A percentile compares a stretch with the other conserved stretches of the same genome.
These are phyloP conservation scores for Xylariaceae sp. DNA, from an alignment of 2,329 filamentous ascomycete species.

Conservation along the genomic window DNA sequence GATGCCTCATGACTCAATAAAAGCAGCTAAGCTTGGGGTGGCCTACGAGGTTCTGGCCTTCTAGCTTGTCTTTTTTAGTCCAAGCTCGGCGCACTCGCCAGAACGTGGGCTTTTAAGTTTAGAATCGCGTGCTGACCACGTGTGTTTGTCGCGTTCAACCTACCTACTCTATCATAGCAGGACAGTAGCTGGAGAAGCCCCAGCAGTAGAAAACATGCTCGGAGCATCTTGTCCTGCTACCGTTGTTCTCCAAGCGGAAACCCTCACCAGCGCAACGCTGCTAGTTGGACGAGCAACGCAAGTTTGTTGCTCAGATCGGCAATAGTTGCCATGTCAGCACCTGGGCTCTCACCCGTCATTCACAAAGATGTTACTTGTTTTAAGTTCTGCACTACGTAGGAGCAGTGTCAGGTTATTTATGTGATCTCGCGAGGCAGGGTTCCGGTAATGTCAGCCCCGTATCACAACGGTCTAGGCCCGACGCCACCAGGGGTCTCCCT, in stretches of 20 bases:
- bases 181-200: too few species aligned
- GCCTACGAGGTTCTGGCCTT: conserved; percentile 5
- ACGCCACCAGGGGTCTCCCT: conserved; percentile 14
- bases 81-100: conserved; percentile 17
- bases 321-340: too few species aligned
- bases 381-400: neutral
- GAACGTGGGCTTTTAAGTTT: conserved; percentile 11
- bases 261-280: too few species aligned
- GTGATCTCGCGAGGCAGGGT: conserved; percentile 7
- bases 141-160: neutral
- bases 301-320: too few species aligned
- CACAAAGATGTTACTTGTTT: neutral
- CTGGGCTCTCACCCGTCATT: too few species aligned
- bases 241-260: too few species aligned
- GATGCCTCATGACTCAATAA: too few species aligned
- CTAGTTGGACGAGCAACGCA: too few species aligned
- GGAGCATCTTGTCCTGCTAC: too few species aligned
- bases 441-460: conserved; percentile 5
- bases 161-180: too few species aligned
- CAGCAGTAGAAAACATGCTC: too few species aligned
- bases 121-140: conserved; percentile 18
- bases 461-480: conserved; percentile 26
- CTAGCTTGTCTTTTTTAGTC: conserved; percentile 5
- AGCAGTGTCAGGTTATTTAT: neutral
- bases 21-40: neutral